Base-by-base conservation (phyloP, 352 stramenopile genomes). In the Phytophthora meadii region DNA sequence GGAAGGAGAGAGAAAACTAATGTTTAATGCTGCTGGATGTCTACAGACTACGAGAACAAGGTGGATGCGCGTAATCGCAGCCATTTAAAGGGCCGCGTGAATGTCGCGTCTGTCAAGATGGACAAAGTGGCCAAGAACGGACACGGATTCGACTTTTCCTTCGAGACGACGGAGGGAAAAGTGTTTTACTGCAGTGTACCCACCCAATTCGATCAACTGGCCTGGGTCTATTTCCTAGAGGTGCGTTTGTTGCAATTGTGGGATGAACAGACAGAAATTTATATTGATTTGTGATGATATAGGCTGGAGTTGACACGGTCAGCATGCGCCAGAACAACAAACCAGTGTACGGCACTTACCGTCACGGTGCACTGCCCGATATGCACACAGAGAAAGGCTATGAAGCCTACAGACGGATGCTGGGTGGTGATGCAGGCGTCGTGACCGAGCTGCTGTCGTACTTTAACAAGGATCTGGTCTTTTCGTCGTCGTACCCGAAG, bases 401-500 rank as follows among this genome's bases (percentile, higher is more conserved):
- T 57, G 86, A 93, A n/a, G 22, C 91, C 15, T 94, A 87, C 60
- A 77, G 77, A 3, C 85, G 83, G 15, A 72, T 93, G 59, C 55
- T 94, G 41, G 62, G 73, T 25, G 84, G 82, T 32, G 84, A 96
- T 19, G 48, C 79, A 12, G 41, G 53, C 11, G 46, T 81, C 12
- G 60, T 91, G 49, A 86, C 72, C 25, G 87, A 96, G 34, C 68
- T 94, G 41, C 54, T 94, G 54, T 74, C 88, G 22, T 96, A 93
- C 49, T 96, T 96, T 54, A 96, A 95, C 74, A 96, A 96, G 75
- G 88, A 96, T 37, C 67, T 96, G 11, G 88, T 96, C 28, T 93
- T 96, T 54, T 86, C 87, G 52, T 94, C 84, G 30, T 86, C 76
- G 22, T 94, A 92, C 55, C 87, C 87, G 11, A 94, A 93, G 57